These are phyloP conservation scores for Talaromyces atroroseus DNA, from an alignment of 2,329 filamentous ascomycete species.

Conservation along the genomic window DNA sequence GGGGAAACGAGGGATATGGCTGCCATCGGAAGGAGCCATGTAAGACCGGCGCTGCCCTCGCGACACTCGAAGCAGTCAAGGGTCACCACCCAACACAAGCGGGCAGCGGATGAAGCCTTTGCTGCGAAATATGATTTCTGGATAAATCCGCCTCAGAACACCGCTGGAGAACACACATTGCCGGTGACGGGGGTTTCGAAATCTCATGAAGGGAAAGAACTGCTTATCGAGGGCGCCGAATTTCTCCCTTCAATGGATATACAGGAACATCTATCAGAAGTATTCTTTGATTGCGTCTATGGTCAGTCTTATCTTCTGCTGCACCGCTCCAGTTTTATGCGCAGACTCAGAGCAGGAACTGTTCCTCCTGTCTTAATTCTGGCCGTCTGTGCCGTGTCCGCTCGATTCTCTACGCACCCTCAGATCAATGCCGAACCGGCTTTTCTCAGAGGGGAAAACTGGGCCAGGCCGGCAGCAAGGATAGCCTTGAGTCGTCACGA, in stretches of 20 bases:
- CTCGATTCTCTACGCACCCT: conserved; percentile 86
- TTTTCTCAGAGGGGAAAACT: conserved; percentile 84
- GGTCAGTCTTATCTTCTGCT: conserved; percentile 91
- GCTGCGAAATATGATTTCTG: conserved; percentile 74
- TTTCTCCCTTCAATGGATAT: conserved; percentile 78
- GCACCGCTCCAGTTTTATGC: conserved; percentile 96
- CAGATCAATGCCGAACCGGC: conserved; percentile 68
- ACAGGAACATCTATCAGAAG: conserved; percentile 86
- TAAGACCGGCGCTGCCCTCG: conserved; percentile 69
- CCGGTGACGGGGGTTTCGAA: conserved; percentile 54
- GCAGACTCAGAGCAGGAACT: conserved; percentile 66
- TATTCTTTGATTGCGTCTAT: conserved; percentile 94
- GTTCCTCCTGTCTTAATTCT: conserved; percentile 85
- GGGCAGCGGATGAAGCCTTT: conserved; percentile 82
- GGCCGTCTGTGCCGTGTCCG: conserved; percentile 93
- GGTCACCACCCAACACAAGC: conserved; percentile 51
- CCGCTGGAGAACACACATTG: conserved; percentile 45
- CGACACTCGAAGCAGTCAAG: conserved; percentile 50
- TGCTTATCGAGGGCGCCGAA: conserved; percentile 76
- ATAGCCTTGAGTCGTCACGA: conserved; percentile 87
- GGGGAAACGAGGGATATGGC: conserved; percentile 66
- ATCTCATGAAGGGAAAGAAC: conserved; percentile 66
- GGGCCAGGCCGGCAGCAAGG: conserved; percentile 79
- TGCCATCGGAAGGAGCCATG: conserved; percentile 69
- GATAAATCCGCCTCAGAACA: conserved; percentile 56